Evolutionary conservation across 176 grass and related monocot species (phyloP).

Genomic region (Aegilops longissima): DNA sequence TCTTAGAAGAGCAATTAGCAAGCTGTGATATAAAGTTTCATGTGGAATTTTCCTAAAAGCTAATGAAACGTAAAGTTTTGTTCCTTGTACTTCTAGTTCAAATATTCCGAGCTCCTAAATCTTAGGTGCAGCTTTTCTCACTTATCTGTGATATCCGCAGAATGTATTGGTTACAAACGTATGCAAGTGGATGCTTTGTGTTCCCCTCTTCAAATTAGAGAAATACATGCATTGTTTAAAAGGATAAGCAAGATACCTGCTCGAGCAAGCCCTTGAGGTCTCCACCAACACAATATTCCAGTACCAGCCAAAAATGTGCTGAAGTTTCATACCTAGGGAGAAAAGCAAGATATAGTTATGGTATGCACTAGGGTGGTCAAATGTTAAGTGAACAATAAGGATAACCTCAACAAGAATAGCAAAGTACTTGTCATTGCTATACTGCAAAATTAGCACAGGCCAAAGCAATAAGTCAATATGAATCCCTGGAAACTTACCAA

Average conservation of each 20-base stretch:
- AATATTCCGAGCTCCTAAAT: background rate
- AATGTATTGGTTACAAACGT: background rate
- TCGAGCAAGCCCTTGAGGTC: conserved; percentile 79
- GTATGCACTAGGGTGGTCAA: background rate
- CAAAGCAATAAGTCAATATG: background rate
- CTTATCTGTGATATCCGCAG: conserved; percentile 1
- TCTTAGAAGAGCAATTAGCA: background rate
- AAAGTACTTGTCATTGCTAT: background rate
- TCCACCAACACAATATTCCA: conserved; percentile 95
- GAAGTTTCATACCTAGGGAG: conserved; percentile 87
- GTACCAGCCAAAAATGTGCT: conserved; percentile 90
- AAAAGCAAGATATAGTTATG: conserved; percentile 15
- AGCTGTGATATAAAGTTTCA: background rate
- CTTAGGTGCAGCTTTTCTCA: background rate
- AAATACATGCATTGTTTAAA: background rate
- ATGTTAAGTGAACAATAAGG: conserved; percentile 11
- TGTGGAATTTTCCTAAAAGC: background rate
- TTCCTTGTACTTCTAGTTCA: background rate
- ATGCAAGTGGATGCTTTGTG: background rate
- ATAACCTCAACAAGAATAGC: conserved; percentile 18
- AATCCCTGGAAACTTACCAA: conserved; percentile 57
- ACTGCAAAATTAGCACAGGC: conserved; percentile 8
- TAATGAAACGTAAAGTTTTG: background rate
- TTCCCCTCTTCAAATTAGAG: conserved; percentile 23
- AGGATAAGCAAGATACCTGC: conserved; percentile 53